Percentiles rank a stretch among this genome's conserved stretches.
Conservation (phyloP, 108 stramenopile species). For the Conticribra weissflogii region DNA sequence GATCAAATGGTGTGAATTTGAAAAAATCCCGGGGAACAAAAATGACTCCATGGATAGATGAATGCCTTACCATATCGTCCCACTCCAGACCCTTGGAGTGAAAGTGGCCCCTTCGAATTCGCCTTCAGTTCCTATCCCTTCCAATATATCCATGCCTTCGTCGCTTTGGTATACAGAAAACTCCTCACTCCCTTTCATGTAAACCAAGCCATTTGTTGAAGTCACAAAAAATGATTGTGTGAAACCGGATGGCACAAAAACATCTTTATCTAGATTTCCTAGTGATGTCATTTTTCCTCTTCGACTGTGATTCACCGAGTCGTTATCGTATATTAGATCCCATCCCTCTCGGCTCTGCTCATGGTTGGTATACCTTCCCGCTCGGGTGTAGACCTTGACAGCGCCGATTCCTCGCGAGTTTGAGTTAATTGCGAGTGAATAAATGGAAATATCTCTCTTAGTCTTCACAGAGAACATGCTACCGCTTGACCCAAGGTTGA, state of each 20-base stretch:
- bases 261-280: conserved; percentile 13
- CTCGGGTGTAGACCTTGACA: conserved; percentile 29
- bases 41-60: no score
- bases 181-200: conserved; percentile 12
- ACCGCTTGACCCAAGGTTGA: conserved; percentile 20
- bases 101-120: not conserved
- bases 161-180: conserved; percentile 1
- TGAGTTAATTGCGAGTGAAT: conserved; percentile 18
- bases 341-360: conserved; percentile 21
- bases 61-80: not conserved
- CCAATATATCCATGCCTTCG: conserved; percentile 11
- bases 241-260: conserved; percentile 3
- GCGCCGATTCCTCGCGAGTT: conserved; percentile 12
- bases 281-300: conserved; percentile 19
- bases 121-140: conserved; percentile 17
- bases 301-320: not conserved
- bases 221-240: conserved; percentile 28
- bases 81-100: not conserved
- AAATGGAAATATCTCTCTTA: conserved; percentile 10
- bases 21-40: no score
- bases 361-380: conserved; percentile 19
- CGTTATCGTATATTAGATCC: conserved; percentile 15
- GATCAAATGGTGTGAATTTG: no score
- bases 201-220: conserved; percentile 12
- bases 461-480: conserved; percentile 25